Evolutionary conservation across 169 alveolate genomes (phyloP).

Genomic region (Ichthyophthirius multifiliis): DNA sequence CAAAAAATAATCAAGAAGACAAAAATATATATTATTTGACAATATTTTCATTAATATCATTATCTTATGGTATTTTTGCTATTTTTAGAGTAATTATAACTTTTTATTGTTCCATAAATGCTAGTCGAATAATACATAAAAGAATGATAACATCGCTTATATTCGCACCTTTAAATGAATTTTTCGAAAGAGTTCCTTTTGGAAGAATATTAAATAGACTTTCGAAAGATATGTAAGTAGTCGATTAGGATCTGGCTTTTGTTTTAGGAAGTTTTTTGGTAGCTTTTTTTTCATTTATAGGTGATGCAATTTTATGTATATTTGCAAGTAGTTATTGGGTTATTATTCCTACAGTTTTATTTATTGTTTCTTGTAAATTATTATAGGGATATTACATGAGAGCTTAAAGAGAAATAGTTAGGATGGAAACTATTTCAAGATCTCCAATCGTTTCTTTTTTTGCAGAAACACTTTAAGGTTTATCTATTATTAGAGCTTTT

Average conservation of each 20-base stretch:
- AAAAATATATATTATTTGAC: constrained; percentile 1
- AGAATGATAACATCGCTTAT: not conserved
- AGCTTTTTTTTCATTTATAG: not conserved
- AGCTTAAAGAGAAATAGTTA: constrained; percentile 47
- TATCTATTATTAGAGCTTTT: constrained; percentile 71
- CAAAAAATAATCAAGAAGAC: not conserved
- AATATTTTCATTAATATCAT: not conserved
- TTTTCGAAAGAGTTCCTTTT: constrained; percentile 37
- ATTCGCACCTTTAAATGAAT: constrained; percentile 16
- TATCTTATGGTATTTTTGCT: not conserved
- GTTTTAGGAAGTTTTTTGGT: not conserved
- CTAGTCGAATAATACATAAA: not conserved
- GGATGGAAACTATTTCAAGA: constrained; percentile 59
- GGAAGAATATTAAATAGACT: constrained; percentile 35
- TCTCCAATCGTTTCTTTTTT: constrained; percentile 54
- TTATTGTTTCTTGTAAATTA: not conserved
- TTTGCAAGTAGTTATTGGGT: constrained; percentile 21
- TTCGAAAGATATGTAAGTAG: constrained; percentile 22
- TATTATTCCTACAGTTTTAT: not conserved
- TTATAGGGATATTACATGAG: constrained; percentile 19
- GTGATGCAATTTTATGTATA: not conserved
- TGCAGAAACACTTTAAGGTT: constrained; percentile 75
- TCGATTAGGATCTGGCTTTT: constrained; percentile 18
- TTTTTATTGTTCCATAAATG: not conserved
- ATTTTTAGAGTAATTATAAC: not conserved